phyloP scores from a whole-genome alignment of 2,329 filamentous ascomycete species.

The Penicillium paneum region DNA sequence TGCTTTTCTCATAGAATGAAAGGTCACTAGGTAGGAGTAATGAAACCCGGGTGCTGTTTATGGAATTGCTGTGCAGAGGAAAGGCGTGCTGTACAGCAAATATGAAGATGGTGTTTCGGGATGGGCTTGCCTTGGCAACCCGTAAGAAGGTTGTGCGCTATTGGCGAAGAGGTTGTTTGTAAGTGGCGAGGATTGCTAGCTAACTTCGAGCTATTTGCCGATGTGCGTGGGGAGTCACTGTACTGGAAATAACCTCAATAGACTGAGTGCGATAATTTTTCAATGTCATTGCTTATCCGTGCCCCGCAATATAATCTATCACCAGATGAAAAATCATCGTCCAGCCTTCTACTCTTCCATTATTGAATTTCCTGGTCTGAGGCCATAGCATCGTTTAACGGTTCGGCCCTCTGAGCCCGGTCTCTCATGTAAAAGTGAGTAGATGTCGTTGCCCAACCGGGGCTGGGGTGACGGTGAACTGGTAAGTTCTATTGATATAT shows the following conservation, averaged over 20 bases:
- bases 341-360: neutral
- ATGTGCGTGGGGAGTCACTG: neutral
- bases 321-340: neutral
- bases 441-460: neutral
- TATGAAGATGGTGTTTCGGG: neutral
- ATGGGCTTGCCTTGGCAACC: neutral
- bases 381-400: neutral
- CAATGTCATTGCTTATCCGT: neutral
- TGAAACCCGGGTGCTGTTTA: neutral
- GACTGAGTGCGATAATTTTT: neutral
- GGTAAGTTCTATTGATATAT: neutral
- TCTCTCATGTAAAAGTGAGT: neutral
- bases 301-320: neutral
- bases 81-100: neutral
- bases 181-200: neutral
- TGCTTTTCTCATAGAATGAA: too few species aligned
- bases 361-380: neutral
- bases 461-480: neutral
- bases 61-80: neutral
- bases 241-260: neutral
- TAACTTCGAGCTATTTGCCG: neutral
- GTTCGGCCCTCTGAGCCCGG: neutral
- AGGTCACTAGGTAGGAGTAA: neutral
- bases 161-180: neutral
- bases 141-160: neutral